Evolutionary conservation across 202 grass and related monocot genomes (phyloP), one percentile per base, ranked within the genome.

Genomic region (Carex arenaria): DNA sequence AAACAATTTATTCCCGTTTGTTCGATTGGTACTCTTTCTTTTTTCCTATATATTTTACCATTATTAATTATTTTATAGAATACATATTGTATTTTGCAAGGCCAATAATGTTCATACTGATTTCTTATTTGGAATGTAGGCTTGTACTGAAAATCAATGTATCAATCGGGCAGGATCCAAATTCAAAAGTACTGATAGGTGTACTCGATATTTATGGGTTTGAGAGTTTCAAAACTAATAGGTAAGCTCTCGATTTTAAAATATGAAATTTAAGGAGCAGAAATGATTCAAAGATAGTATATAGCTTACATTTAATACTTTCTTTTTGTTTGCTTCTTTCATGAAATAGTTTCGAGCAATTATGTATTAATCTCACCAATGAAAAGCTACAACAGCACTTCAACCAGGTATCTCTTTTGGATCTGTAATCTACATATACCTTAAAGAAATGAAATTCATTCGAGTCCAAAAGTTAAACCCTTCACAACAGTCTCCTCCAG

Each of bases 181-280:
- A 68, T 82, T 98, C 93, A 1, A 91, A 92, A 56, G 81, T 90
- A 79, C 76, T 98, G 83, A 98, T 98, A 85, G 96, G 96, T n/a
- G 96, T 98, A 62, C 96, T 98, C 90, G 96, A 98, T 90, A 98
- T 98, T 62, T 98, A 98, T 87, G 96, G 96, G 9, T 98, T 98
- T 84, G 96, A 98, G 90, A 98, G 93, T 89, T 98, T 98, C 87
- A 92, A 95, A 83, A 95, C 86, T 71, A 98, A 98, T 65, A 98
- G 96, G 96, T 92, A 86, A 89, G 55, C 65, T 71, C 78, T 74
- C 52, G 56, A 31, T 85, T 85, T 54, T 17, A 74, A 77, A 83
- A 82, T 85, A 45, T 84, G 72, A 42, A 76, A 14, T 53, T 61
- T 84, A 54, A 75, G 51, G 32, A 64, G 15, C 42, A 64, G 54